Base-by-base conservation (phyloP, 306 rosid species). In the Dryas octopetala region DNA sequence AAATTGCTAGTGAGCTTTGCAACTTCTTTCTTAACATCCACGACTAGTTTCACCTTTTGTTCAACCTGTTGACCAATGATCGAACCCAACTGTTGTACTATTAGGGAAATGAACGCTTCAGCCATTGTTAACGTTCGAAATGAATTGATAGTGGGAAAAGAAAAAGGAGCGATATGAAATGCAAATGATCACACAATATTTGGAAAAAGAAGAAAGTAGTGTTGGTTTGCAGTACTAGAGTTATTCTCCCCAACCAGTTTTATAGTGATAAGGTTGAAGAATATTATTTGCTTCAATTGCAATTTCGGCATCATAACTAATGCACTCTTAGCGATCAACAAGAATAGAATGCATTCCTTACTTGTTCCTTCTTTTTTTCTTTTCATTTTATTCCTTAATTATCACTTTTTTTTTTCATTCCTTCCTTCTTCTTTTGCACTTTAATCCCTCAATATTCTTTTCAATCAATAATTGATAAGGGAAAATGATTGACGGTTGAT, bases 1-100 rank as follows among this genome's bases (percentile, higher is more conserved):
- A 68, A 38, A 13, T 8, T 68, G 3, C 40, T 48, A 9, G 1
- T 55, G 17, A 66, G 74, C 13, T 38, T 68, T 62, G 12, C 60
- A n/a, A 77, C 52, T 3, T 69, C 70, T n/a, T 60, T 17, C 26
- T 69, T 4, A 6, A 54, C 81, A 12, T 9, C 28, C 16, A 3
- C 16, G 9, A 77, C 53, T 48, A 68, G 47, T 7, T 12, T 68
- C 50, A 59, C 45, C 44, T 68, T 19, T 28, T 48, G 49, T 12
- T 17, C 44, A 11, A 61, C 12, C 16, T 11, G 15, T 14, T 69
- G 40, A 6, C 9, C 7, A 40, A 44, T 9, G 23, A 46, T 19
- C 1, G 70, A 77, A 38, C 28, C 51, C 49, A 77, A 5, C 12
- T 77, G 70, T 8, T 68, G 62, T 4, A 76, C 13, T 4, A 68